Conservation (phyloP, 164 flowering plant genomes). For the Piper betle region DNA sequence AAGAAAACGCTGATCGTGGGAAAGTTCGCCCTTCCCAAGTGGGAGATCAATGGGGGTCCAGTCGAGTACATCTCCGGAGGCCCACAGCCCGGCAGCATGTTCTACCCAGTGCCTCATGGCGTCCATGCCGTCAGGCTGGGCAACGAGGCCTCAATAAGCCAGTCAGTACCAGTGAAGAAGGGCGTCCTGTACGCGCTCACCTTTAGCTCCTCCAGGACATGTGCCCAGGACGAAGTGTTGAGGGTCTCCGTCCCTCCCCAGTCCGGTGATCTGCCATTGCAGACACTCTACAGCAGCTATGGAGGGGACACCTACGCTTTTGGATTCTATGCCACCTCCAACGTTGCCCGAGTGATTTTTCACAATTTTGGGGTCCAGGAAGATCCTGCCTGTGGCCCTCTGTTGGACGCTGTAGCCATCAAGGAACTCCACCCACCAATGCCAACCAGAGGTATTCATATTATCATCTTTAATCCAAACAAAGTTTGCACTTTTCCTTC, state of each 20-base stretch:
- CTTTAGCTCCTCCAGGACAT: slow-evolving; percentile 80
- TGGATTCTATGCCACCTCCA: slow-evolving; percentile 47
- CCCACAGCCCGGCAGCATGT: slow-evolving; percentile 88
- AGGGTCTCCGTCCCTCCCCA: slow-evolving; percentile 52
- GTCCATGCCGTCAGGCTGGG: slow-evolving; percentile 87
- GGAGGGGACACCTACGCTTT: slow-evolving; percentile 81
- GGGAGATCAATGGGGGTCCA: slow-evolving; percentile 62
- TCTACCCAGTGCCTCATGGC: slow-evolving; percentile 65
- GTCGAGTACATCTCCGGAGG: slow-evolving; percentile 90
- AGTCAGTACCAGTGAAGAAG: slow-evolving; percentile 38
- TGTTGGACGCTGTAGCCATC: slow-evolving; percentile 77
- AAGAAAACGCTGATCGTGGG: slow-evolving; percentile 59
- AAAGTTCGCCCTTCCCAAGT: slow-evolving; percentile 50
- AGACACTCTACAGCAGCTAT: slow-evolving; percentile 63
- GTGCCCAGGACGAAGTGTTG: slow-evolving; percentile 87
- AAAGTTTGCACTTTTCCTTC: too few species aligned
- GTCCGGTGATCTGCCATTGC: slow-evolving; percentile 62
- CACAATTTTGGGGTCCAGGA: slow-evolving; percentile 87
- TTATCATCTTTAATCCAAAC: too few species aligned
- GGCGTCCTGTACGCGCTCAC: slow-evolving; percentile 73
- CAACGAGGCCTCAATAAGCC: slow-evolving; percentile 82
- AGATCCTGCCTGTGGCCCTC: slow-evolving; percentile 92
- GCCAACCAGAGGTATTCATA: slow-evolving; percentile 43
- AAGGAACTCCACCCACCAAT: slow-evolving; percentile 52
- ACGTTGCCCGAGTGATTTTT: slow-evolving; percentile 32